phyloP scores from a whole-genome alignment of 805 yeast species.

The Yarrowia sp. region DNA sequence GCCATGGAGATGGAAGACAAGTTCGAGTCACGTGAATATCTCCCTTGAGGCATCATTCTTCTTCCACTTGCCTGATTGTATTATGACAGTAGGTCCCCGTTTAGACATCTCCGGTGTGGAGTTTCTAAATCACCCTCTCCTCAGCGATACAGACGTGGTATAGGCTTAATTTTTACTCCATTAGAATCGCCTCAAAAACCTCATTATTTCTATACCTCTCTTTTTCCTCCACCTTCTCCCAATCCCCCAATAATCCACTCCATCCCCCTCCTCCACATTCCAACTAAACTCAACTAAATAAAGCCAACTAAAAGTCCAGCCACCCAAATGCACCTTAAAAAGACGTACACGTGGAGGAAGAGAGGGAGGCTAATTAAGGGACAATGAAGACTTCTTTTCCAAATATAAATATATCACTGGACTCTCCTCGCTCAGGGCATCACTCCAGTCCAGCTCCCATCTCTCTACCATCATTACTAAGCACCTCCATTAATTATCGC shows the following conservation, averaged over 20 bases:
- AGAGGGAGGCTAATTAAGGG: too few species aligned
- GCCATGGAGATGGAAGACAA: too few species aligned
- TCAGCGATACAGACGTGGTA: too few species aligned
- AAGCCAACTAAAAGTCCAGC: background rate
- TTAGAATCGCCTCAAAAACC: background rate
- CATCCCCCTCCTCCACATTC: background rate
- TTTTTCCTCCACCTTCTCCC: too few species aligned
- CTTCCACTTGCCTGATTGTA: too few species aligned
- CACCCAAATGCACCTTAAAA: background rate
- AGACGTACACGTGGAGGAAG: slow-evolving; percentile 2
- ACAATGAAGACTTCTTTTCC: too few species aligned
- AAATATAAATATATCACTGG: background rate
- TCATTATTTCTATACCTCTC: background rate
- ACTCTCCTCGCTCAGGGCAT: background rate
- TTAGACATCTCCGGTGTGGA: too few species aligned
- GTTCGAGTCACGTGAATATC: too few species aligned
- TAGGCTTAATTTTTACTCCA: background rate
- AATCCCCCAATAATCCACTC: background rate
- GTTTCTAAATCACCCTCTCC: too few species aligned
- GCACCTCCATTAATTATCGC: too few species aligned
- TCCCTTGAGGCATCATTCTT: too few species aligned
- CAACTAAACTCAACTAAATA: slow-evolving; percentile 6
- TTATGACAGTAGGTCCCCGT: too few species aligned
- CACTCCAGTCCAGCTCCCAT: background rate
- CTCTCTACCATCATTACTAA: background rate